Conservation (phyloP, 225 moss, liverwort and hornwort species). For the Bryum argenteum region DNA sequence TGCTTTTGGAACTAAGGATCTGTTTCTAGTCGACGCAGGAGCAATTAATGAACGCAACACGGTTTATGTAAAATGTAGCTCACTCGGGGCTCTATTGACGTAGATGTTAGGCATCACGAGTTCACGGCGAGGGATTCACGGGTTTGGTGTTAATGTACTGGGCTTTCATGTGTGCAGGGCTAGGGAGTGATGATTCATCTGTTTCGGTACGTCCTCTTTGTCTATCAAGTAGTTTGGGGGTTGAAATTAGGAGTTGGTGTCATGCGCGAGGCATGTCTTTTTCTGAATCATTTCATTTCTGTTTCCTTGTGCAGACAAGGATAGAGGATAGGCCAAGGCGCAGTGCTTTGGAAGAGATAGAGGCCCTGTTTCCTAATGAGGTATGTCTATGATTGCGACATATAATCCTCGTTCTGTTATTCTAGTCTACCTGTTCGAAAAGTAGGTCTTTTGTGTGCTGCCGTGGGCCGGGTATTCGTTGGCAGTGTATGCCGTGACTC, state of each 20-base stretch:
- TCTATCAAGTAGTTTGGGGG: background rate
- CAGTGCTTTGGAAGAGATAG: conserved; percentile 53
- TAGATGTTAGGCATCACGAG: background rate
- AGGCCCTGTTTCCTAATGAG: conserved; percentile 48
- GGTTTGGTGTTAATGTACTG: conserved; percentile 8
- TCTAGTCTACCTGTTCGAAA: background rate
- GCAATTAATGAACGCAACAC: too few relatives aligned
- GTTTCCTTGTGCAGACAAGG: conserved; percentile 35
- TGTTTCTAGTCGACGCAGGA: background rate
- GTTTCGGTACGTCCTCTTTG: conserved; percentile 28
- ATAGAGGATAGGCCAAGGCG: conserved; percentile 44
- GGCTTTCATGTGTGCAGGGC: conserved; percentile 31
- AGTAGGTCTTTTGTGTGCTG: background rate
- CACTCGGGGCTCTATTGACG: background rate
- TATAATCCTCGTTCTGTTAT: background rate
- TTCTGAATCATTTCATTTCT: conserved; percentile 5
- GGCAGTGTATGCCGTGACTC: background rate
- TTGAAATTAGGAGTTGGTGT: background rate
- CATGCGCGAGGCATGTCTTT: background rate
- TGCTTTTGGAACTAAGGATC: background rate
- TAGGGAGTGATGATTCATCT: conserved; percentile 31
- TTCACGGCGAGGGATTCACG: background rate
- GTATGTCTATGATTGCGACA: conserved; percentile 16
- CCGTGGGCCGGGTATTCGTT: background rate
- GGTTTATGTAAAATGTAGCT: background rate